These are phyloP conservation scores for Pisolithus thermaeus DNA, from an alignment of 1,284 basidiomycete genomes.

Conservation along the genomic window DNA sequence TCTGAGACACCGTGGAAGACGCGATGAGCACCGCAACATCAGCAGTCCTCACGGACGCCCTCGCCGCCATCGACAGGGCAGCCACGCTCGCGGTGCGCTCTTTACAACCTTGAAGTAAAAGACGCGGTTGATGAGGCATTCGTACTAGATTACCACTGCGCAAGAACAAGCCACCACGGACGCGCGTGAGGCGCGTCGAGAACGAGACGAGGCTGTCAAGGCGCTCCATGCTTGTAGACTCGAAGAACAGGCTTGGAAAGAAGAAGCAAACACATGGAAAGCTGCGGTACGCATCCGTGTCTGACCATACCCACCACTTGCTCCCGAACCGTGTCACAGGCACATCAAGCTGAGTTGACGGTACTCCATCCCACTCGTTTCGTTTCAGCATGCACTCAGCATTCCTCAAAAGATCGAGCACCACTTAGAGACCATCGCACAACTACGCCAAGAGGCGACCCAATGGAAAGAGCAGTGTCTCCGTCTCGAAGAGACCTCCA, in stretches of 20 bases:
- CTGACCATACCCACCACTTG: conserved; percentile 6
- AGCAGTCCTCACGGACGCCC: conserved; percentile 27
- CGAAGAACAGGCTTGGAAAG: conserved; percentile 44
- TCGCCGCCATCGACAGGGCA: conserved; percentile 28
- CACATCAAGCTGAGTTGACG: conserved; percentile 51
- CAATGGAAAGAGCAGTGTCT: conserved; percentile 70
- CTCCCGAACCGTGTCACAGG: conserved; percentile 28
- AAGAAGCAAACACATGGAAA: conserved; percentile 44
- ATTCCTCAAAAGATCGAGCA: conserved; percentile 41
- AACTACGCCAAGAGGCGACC: conserved; percentile 53
- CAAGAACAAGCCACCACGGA: conserved; percentile 42
- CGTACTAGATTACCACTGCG: conserved; percentile 37
- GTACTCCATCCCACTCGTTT: conserved; percentile 27
- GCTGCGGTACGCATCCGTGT: conserved; percentile 41
- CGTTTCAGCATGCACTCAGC: neutral
- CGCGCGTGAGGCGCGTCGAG: conserved; percentile 39
- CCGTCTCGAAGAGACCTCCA: conserved; percentile 41
- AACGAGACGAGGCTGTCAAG: conserved; percentile 51
- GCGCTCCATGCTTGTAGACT: conserved; percentile 39
- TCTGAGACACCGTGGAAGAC: neutral
- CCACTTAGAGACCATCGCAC: conserved; percentile 53
- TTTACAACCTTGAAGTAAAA: neutral
- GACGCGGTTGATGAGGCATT: neutral
- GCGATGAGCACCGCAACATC: conserved; percentile 21
- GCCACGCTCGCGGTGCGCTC: conserved; percentile 28